Percentiles rank a stretch among this genome's conserved stretches.
Conservation (phyloP, 2,329 filamentous ascomycete genomes). For the Ambrosiella xylebori region DNA sequence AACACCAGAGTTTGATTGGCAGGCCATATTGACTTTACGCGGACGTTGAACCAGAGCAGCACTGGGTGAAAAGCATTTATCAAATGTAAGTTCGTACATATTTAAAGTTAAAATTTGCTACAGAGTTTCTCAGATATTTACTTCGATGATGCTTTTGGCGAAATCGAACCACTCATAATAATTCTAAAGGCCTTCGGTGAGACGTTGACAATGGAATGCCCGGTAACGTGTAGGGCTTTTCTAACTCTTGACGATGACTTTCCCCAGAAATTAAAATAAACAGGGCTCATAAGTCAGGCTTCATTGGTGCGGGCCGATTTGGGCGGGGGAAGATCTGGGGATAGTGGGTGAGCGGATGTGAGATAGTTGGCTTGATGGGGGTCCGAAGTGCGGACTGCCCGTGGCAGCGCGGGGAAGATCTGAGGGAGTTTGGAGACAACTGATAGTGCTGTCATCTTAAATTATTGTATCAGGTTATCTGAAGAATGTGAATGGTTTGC, state of each 20-base stretch:
- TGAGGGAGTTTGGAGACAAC: not conserved
- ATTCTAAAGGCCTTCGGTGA: too few relatives aligned
- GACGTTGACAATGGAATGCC: too few relatives aligned
- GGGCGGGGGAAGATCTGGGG: not conserved
- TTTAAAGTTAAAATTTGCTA: not conserved
- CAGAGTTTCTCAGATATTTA: not conserved
- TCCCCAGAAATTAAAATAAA: not conserved
- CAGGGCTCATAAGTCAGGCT: not conserved
- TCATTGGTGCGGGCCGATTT: not conserved
- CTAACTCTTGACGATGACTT: not conserved
- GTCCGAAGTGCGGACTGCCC: not conserved
- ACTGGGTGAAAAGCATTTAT: not conserved
- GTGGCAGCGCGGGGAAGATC: not conserved
- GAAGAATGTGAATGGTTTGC: not conserved
- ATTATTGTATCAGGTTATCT: not conserved
- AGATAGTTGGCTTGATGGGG: not conserved
- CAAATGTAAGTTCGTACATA: not conserved
- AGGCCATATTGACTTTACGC: not conserved
- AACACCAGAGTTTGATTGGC: not conserved
- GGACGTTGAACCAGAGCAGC: too few relatives aligned
- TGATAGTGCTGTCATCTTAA: not conserved
- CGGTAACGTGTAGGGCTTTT: too few relatives aligned
- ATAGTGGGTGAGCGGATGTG: not conserved
- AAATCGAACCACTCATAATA: not conserved
- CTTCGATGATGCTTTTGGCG: too few relatives aligned